Evolutionary conservation across 1,284 basidiomycete species (phyloP).

Genomic region (Pyrrhoderma noxium): DNA sequence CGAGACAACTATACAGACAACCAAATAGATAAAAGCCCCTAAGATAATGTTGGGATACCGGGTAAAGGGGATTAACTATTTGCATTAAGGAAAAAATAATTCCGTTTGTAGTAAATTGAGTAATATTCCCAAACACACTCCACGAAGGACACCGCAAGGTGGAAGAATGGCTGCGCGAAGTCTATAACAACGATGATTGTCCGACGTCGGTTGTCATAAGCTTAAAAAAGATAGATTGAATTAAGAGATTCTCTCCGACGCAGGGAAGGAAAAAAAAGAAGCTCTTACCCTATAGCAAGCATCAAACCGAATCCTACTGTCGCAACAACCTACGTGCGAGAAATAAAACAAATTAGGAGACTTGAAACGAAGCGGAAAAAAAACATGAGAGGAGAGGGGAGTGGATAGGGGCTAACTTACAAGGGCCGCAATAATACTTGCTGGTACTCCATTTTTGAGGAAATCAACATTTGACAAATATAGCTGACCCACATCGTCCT

Average conservation of each 20-base stretch:
- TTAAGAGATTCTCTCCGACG: neutral
- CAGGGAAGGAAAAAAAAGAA: constrained; percentile 7
- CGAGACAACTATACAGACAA: too few relatives aligned
- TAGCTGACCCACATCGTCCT: constrained; percentile 88
- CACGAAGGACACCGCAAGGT: too few relatives aligned
- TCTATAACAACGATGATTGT: neutral
- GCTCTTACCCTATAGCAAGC: constrained; percentile 59
- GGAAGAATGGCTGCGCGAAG: too few relatives aligned
- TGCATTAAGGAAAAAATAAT: too few relatives aligned
- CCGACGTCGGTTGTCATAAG: constrained; percentile 8
- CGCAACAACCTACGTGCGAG: constrained; percentile 54
- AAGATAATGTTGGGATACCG: too few relatives aligned
- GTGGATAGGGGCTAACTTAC: constrained; percentile 40
- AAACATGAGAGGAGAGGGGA: neutral
- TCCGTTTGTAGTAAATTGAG: too few relatives aligned
- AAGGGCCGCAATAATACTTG: constrained; percentile 79
- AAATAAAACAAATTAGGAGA: neutral
- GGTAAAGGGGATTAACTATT: too few relatives aligned
- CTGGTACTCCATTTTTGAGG: constrained; percentile 88
- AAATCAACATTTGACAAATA: constrained; percentile 87
- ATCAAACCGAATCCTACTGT: constrained; percentile 79
- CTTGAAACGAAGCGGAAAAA: constrained; percentile 9
- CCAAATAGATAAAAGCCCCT: too few relatives aligned
- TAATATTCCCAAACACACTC: too few relatives aligned
- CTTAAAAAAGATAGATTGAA: constrained; percentile 6